Percentiles rank a stretch among this genome's conserved stretches.
These are phyloP conservation scores for Claviceps sorghi DNA, from an alignment of 2,329 filamentous ascomycete species.

Conservation along the genomic window DNA sequence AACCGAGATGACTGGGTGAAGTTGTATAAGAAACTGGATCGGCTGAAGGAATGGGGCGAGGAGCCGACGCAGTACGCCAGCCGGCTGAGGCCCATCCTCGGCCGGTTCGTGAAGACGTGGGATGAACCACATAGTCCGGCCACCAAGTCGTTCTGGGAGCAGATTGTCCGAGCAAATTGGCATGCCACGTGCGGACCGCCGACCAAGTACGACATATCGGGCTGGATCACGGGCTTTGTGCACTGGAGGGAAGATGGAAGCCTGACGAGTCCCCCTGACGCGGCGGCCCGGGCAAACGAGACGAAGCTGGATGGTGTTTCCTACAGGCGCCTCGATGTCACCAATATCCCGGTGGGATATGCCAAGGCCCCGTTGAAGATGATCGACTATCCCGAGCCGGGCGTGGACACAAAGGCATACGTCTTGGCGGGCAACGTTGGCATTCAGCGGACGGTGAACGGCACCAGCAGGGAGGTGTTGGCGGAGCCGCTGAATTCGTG, in stretches of 20 bases:
- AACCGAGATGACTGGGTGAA: constrained; percentile 23
- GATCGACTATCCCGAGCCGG: constrained; percentile 13
- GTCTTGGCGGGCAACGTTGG: constrained; percentile 25
- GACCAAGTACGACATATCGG: constrained; percentile 24
- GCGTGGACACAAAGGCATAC: constrained; percentile 14
- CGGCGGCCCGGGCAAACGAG: constrained; percentile 1
- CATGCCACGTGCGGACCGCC: constrained; percentile 15
- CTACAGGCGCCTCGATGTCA: constrained; percentile 16
- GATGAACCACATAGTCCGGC: constrained; percentile 21
- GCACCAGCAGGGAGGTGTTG: constrained; percentile 9
- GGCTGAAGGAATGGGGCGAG: constrained; percentile 26
- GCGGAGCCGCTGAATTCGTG: constrained; percentile 24
- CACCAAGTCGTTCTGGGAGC: constrained; percentile 27
- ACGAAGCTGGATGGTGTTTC: constrained; percentile 15
- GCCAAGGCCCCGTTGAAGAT: constrained; percentile 25
- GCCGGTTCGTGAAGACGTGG: constrained; percentile 29
- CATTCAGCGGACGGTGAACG: constrained; percentile 13
- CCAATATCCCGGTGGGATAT: constrained; percentile 23
- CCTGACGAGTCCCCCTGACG: constrained; percentile 9
- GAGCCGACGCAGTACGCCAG: constrained; percentile 25
- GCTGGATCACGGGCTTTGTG: constrained; percentile 35
- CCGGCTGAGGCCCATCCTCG: constrained; percentile 29
- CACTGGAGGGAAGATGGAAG: constrained; percentile 27
- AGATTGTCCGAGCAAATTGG: constrained; percentile 23
- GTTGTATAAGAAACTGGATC: constrained; percentile 27